phyloP scores from a whole-genome alignment of 495 filamentous ascomycete genomes.

The Penicillium samsonianum region DNA sequence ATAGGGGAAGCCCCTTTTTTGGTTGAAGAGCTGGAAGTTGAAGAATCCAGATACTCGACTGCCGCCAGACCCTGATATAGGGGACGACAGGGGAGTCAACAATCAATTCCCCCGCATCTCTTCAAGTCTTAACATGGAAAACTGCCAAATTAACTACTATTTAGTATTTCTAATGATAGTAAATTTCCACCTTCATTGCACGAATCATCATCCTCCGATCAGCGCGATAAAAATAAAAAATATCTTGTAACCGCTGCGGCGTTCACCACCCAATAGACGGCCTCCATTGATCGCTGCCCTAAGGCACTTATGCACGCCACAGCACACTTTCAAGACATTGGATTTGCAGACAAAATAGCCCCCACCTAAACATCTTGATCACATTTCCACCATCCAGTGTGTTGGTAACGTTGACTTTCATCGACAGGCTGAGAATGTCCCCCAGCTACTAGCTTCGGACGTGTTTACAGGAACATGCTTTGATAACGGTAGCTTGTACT shows the following conservation, averaged over 20 bases:
- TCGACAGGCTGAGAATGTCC: conserved; percentile 16
- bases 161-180: conserved; percentile 33
- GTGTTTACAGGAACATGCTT: neutral
- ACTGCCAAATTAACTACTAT: conserved; percentile 17
- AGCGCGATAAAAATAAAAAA: conserved; percentile 21
- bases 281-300: conserved; percentile 4
- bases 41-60: neutral
- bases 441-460: conserved; percentile 1
- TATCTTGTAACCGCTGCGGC: conserved; percentile 38
- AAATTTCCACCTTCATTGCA: conserved; percentile 3
- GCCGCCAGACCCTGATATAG: conserved; percentile 22
- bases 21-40: conserved; percentile 6
- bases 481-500: neutral
- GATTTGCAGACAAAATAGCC: neutral
- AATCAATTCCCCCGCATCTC: conserved; percentile 26
- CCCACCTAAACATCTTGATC: conserved; percentile 6
- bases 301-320: conserved; percentile 27
- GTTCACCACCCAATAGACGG: conserved; percentile 25
- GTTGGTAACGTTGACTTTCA: conserved; percentile 7
- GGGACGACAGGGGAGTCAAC: conserved; percentile 4
- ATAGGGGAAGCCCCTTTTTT: conserved; percentile 1
- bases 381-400: conserved; percentile 18
- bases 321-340: conserved; percentile 13
- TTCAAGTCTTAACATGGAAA: conserved; percentile 19
- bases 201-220: conserved; percentile 20